Base-by-base conservation (phyloP, 495 filamentous ascomycete genomes). In the Penicillium waksmanii region DNA sequence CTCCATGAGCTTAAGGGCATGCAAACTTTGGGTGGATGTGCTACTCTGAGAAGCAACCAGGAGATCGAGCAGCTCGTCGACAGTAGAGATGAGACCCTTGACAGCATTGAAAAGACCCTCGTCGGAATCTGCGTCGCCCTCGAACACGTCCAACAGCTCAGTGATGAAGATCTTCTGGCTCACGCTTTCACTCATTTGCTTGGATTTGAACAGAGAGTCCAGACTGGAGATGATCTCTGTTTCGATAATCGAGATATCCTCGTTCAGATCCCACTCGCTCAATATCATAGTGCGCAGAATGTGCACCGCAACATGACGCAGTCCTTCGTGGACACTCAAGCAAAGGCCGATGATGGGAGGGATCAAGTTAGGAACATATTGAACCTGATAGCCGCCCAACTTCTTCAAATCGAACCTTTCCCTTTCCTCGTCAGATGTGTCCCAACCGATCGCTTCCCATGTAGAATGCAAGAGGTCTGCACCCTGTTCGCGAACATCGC, bases 401-500 rank as follows among this genome's bases (percentile, higher is more conserved):
- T 87, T 92, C 55, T 87, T 80, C 44, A 97, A 73, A 3, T 90
- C 89, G 64, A 93, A 97, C 27, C 87, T 82, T 53, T 79, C 76
- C 49, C 74, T 74, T 67, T 94, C 90, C 18, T 97, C 94, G 11
- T 83, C 72, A 44, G 84, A 89, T 0, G 92, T 90, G 66, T 98
- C 95, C 95, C 95, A 99, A 13, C 95, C 95, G 64, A 99, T 96
- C 11, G 94, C 91, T 70, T 96, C 92, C 95, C 95, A 99, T 33
- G 87, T 95, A 19, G 85, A 79, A 38, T 89, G 83, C 48, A 99
- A 74, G 9, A 99, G 77, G 33, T 92, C 87, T 1, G 95, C 94
- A 46, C 95, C 96, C 63, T 92, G 83, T 70, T 98, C 92, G 53
- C 95, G 82, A 51, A 99, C 92, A 80, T 99, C 95, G 19, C 95